A percentile compares a stretch with the other conserved stretches of the same genome.
Conservation (phyloP, 2,329 filamentous ascomycete species). For the Monosporascus sp. region DNA sequence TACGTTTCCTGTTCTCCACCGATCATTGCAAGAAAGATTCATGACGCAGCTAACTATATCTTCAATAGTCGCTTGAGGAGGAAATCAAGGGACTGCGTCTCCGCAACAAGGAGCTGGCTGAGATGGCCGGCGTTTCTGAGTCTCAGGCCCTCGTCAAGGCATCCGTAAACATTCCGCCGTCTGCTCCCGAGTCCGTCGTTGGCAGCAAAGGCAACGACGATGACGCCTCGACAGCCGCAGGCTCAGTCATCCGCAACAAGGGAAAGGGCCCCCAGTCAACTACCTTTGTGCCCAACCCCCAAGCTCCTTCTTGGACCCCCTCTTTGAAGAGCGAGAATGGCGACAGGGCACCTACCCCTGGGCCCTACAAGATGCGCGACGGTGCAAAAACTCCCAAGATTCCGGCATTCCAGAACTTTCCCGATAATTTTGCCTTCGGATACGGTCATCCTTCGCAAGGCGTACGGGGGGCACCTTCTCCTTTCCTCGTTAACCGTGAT, state of each 20-base stretch:
- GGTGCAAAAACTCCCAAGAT: background rate
- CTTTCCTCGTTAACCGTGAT: no score
- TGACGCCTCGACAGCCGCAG: background rate
- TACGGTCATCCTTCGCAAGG: no score
- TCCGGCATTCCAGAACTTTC: background rate
- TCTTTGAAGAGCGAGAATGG: background rate
- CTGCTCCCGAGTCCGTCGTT: background rate
- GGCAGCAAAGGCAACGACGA: background rate
- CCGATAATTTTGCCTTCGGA: no score
- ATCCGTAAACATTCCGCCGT: background rate
- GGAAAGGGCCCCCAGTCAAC: background rate
- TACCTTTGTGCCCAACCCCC: constrained; percentile 15
- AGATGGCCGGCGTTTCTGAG: constrained; percentile 2
- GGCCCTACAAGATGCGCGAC: background rate
- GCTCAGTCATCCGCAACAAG: background rate
- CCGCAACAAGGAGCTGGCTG: constrained; percentile 7
- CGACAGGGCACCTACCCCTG: no score
- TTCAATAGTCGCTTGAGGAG: constrained; percentile 14
- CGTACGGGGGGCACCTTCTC: no score
- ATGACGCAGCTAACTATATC: constrained; percentile 2
- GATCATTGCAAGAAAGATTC: background rate
- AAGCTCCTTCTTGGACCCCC: constrained; percentile 17
- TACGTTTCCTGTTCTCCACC: constrained; percentile 7
- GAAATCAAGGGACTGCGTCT: constrained; percentile 12
- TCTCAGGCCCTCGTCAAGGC: background rate